These are phyloP conservation scores for Tulasnella sp. DNA, from an alignment of 768 basidiomycete genomes.

Conservation along the genomic window DNA sequence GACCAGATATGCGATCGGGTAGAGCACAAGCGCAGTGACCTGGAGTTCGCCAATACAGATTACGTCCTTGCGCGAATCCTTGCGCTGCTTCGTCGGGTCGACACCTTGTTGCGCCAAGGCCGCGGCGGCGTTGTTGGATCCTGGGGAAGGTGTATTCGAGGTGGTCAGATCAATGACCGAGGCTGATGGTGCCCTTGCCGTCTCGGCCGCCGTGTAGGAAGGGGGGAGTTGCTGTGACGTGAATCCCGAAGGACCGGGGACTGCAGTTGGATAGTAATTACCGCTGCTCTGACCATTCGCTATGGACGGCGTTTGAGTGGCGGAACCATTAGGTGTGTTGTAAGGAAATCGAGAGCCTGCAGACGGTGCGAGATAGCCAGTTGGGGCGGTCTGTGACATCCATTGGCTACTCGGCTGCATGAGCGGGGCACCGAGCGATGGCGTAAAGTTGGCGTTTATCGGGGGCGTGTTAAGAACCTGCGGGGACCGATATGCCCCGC, in stretches of 20 bases:
- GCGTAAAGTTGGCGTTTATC: neutral
- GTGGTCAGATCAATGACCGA: slow-evolving; percentile 16
- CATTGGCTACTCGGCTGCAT: slow-evolving; percentile 2
- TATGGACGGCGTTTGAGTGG: neutral
- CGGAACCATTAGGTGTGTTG: neutral
- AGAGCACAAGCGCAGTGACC: slow-evolving; percentile 77
- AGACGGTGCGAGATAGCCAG: neutral
- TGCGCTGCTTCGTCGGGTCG: slow-evolving; percentile 13
- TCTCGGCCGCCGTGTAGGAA: neutral
- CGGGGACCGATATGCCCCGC: slow-evolving; percentile 8
- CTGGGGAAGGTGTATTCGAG: slow-evolving; percentile 11
- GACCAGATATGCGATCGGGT: slow-evolving; percentile 58
- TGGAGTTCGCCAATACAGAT: slow-evolving; percentile 79
- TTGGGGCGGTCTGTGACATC: too few relatives aligned
- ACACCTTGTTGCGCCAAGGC: neutral
- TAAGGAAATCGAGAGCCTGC: neutral
- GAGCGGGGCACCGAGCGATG: slow-evolving; percentile 1
- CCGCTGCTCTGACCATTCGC: too few relatives aligned
- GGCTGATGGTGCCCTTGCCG: neutral
- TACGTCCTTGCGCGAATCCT: slow-evolving; percentile 17
- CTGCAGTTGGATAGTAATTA: neutral
- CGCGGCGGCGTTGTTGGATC: neutral
- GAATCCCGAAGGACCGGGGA: neutral
- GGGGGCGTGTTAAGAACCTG: slow-evolving; percentile 7
- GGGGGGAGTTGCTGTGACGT: neutral